phyloP scores from a whole-genome alignment of 257 asterid genomes.

The Capsicum baccatum region DNA sequence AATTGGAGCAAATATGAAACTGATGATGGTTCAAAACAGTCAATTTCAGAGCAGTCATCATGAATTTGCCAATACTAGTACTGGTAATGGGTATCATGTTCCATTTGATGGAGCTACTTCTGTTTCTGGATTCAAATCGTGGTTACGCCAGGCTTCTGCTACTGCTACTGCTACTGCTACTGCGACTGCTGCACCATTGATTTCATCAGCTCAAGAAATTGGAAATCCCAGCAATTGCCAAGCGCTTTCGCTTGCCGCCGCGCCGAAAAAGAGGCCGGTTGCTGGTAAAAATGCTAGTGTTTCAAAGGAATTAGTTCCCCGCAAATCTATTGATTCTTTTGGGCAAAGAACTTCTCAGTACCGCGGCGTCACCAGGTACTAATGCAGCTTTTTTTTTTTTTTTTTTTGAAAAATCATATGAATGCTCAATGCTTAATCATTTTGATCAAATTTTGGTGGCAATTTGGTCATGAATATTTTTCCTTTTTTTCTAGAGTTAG shows the following conservation, averaged over 20 bases:
- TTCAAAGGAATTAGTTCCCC: conserved; percentile 50
- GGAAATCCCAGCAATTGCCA: conserved; percentile 37
- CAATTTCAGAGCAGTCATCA: conserved; percentile 19
- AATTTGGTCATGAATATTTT: no score
- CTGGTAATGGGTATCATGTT: conserved; percentile 32
- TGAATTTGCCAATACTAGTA: conserved; percentile 4
- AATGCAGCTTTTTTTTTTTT: not conserved
- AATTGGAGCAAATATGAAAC: not conserved
- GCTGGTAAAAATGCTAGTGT: conserved; percentile 33
- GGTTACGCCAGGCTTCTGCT: conserved; percentile 51
- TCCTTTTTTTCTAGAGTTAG: no score
- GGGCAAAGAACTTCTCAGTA: conserved; percentile 89
- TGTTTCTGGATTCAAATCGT: conserved; percentile 55
- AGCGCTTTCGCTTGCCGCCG: conserved; percentile 59
- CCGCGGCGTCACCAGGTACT: conserved; percentile 86
- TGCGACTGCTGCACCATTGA: conserved; percentile 25
- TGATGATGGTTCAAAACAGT: conserved; percentile 25
- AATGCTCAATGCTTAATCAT: not conserved
- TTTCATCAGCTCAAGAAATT: conserved; percentile 39
- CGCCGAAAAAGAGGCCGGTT: conserved; percentile 52
- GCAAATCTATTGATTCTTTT: conserved; percentile 77
- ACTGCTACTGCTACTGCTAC: conserved; percentile 2
- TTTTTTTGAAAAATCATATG: not conserved
- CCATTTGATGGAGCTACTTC: conserved; percentile 46
- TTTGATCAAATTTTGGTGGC: not conserved